These are phyloP conservation scores for Rhodotorula sp. DNA, from an alignment of 1,284 basidiomycete genomes.

Conservation along the genomic window DNA sequence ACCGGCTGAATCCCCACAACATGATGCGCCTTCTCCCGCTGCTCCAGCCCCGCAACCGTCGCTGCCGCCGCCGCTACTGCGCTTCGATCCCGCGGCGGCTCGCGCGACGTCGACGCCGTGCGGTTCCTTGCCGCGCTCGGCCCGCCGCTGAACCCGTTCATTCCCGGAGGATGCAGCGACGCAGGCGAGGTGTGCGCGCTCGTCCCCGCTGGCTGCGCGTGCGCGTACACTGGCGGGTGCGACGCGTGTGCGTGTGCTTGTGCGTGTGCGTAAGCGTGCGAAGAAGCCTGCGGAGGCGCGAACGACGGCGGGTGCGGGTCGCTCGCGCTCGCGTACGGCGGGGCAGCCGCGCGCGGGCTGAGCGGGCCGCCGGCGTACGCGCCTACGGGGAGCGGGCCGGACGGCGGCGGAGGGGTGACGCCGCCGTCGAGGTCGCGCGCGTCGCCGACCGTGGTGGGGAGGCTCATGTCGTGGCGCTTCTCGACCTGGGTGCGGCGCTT, in stretches of 20 bases:
- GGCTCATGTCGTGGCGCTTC: constrained; percentile 68
- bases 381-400: neutral
- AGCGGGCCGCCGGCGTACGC: neutral
- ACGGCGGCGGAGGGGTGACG: constrained; percentile 11
- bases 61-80: neutral
- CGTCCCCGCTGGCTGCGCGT: too few species aligned
- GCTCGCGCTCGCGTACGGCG: neutral
- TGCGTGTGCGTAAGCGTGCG: neutral
- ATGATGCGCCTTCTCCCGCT: neutral
- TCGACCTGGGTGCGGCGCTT: constrained; percentile 81
- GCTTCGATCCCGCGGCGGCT: neutral
- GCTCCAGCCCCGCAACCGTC: too few species aligned
- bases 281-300: neutral
- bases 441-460: constrained; percentile 62
- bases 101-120: neutral
- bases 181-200: neutral
- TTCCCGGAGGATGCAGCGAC: neutral
- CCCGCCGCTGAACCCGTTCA: neutral
- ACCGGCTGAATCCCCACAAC: neutral
- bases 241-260: neutral
- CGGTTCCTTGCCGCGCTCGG: neutral
- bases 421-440: constrained; percentile 17
- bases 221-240: too few species aligned
- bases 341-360: neutral
- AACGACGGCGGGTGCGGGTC: neutral